Base-by-base conservation (phyloP, 129 eudicot species). In the Flaveria bidentis region DNA sequence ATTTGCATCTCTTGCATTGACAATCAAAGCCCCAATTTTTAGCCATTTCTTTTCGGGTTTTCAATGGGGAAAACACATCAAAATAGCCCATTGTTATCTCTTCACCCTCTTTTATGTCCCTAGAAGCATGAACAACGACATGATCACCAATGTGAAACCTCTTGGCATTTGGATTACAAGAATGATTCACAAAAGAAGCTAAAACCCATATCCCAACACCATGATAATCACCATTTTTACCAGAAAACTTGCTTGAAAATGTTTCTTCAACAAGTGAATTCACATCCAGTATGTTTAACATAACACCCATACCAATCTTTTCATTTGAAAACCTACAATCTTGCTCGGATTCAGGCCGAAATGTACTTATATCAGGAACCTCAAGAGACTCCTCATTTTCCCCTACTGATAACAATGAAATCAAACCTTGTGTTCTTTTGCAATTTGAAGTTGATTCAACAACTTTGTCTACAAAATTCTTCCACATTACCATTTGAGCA, bases 31-130 rank as follows among this genome's bases (percentile, higher is more conserved):
- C 97, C 98, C 98, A 93, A 52, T 84, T 85, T 41, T 72, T 74
- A 1, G 90, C 84, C 93, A 87, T 84, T 62, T 90, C 92, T 72
- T 75, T 81, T 16, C 98, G 82, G 55, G 77, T 82, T 76, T 80
- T 79, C 8, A 85, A 78, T 0, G 90, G 96, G 46, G 60, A 71
- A 76, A 93, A 88, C 51, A 88, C 86, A 71, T 93, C 90, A 16
- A 83, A 90, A 77, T 90, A 90, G n/a, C 92, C 87, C 56, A 93
- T 73, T 78, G 96, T 93, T 74, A 93, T 85, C 88, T 93, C 98
- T 82, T 93, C 97, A n/a, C 97, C 98, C 49, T 87, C 90, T 79
- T 93, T 93, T 56, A 93, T 77, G 65, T 91, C 96, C 63, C 91
- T 82, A 36, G 91, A 85, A 76, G 97, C 97, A 81, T 88, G 91